Evolutionary conservation across 78 protist species (phyloP).

Genomic region (Dictyostelium citrinum): DNA sequence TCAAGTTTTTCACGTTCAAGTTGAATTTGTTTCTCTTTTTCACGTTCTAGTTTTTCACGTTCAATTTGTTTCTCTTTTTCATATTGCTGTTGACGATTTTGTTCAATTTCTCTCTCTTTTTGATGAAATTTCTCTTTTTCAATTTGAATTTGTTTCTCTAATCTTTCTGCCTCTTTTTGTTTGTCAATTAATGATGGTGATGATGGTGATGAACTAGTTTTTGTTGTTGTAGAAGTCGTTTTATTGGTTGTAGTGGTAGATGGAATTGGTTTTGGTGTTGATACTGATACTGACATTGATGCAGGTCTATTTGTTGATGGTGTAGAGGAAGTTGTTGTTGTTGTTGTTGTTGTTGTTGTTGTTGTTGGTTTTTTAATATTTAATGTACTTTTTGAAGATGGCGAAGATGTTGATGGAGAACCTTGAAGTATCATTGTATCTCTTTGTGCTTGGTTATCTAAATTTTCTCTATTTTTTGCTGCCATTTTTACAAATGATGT

Average conservation of each 20-base stretch:
- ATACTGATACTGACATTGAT: not conserved
- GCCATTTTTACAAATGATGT: slow-evolving; percentile 69
- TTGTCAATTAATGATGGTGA: not conserved
- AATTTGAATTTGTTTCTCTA: slow-evolving; percentile 10
- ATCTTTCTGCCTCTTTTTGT: not conserved
- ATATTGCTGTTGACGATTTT: slow-evolving; percentile 1
- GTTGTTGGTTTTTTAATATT: not conserved
- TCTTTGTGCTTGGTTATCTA: slow-evolving; percentile 29
- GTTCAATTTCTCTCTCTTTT: slow-evolving; percentile 30
- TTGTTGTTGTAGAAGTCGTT: not conserved
- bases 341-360: not conserved
- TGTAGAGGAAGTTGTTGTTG: not conserved
- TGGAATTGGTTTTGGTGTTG: slow-evolving; percentile 1
- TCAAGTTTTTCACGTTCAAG: slow-evolving; percentile 1
- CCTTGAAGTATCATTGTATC: not conserved
- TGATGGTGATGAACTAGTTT: not conserved
- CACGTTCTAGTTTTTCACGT: slow-evolving; percentile 10
- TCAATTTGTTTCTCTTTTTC: not conserved
- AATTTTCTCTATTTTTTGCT: slow-evolving; percentile 35
- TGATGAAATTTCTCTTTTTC: slow-evolving; percentile 44
- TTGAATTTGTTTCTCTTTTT: not conserved
- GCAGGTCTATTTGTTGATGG: not conserved
- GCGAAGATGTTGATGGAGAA: not conserved
- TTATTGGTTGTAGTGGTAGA: not conserved
- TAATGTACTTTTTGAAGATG: not conserved